Evolutionary conservation across 1,284 basidiomycete genomes (phyloP), one percentile per base, ranked within the genome.

Genomic region (Ceratobasidium sp.): DNA sequence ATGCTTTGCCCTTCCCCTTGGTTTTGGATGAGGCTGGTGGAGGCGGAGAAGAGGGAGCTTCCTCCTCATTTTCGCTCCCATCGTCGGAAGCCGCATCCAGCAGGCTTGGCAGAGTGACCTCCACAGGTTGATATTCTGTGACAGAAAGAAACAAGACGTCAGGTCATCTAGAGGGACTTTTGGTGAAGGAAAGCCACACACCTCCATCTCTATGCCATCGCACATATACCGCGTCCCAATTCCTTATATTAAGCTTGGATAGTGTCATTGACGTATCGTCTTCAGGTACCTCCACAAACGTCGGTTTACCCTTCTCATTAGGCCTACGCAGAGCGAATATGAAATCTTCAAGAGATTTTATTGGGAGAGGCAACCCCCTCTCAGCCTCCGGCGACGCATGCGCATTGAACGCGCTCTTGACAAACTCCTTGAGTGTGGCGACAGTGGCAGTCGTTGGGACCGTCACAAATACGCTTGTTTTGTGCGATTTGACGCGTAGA

Each of bases 71-170:
- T 8, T 56, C 63, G 19, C 74, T 54, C 22, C 63, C 62, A 31
- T 77, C 75, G 31, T 85, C 82, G 2, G 56, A 47, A 11, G 56
- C 31, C 17, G 74, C 54, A 3, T 62, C 54, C 31, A 44, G n/a
- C 33, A 64, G 22, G 27, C 53, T 60, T 24, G 56, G 74, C 27
- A 75, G 57, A 24, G 48, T 65, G 7, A 75, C 59, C 33, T 75
- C 66, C 17, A 71, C 67, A 27, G 67, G 67, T n/a, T 48, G 41
- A 24, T 71, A 71, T 15, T 57, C 67, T 71, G 29, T 17, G 48
- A 19, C n/a, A n/a, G n/a, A 29, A 48, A 27, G n/a, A 71, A 45
- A 19, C 2, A 1, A 15, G 27, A n/a, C 5, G 36, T 45, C 22
- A 71, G 54, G 14, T 24, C 11, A 19, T 4, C 15, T n/a, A 5